Percentiles rank a stretch among this genome's conserved stretches.
Conservation (phyloP, 768 basidiomycete species). For the Tylopilus sp. region DNA sequence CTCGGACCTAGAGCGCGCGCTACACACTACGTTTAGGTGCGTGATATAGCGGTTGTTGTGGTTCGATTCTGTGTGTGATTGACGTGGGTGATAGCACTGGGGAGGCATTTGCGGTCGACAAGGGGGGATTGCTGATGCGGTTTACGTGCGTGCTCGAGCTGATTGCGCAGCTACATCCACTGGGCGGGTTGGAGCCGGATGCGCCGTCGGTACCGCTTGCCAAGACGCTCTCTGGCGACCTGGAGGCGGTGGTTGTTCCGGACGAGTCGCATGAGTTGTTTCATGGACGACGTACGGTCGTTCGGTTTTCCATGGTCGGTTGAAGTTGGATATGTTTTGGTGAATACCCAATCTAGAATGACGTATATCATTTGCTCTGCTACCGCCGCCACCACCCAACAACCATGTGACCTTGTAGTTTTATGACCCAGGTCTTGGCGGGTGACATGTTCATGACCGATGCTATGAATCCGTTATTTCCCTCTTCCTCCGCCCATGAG, state of each 20-base stretch:
- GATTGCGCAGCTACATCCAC: slow-evolving; percentile 15
- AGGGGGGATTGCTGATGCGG: slow-evolving; percentile 21
- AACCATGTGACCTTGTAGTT: too few relatives aligned
- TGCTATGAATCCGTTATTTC: background rate
- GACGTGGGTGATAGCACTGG: slow-evolving; percentile 7
- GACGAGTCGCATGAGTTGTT: slow-evolving; percentile 52
- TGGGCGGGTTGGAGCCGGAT: background rate
- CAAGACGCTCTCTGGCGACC: slow-evolving; percentile 50
- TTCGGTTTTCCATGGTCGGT: slow-evolving; percentile 49
- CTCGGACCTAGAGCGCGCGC: slow-evolving; percentile 5
- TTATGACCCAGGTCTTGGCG: too few relatives aligned
- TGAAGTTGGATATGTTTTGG: background rate
- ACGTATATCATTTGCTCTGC: background rate
- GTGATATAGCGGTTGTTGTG: background rate
- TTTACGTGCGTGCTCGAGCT: slow-evolving; percentile 25
- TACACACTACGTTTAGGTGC: slow-evolving; percentile 21
- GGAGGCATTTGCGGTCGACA: slow-evolving; percentile 20
- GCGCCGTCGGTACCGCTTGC: slow-evolving; percentile 22
- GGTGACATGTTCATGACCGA: too few relatives aligned
- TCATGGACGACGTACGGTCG: slow-evolving; percentile 51
- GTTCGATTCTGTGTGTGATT: background rate
- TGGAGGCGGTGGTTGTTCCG: slow-evolving; percentile 50
- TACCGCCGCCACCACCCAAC: background rate
- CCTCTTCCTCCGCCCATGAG: background rate
- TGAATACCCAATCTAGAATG: too few relatives aligned